Percentiles rank a stretch among this genome's conserved stretches.
phyloP scores from a whole-genome alignment of 2,329 filamentous ascomycete genomes.

The Epichloe scottii region DNA sequence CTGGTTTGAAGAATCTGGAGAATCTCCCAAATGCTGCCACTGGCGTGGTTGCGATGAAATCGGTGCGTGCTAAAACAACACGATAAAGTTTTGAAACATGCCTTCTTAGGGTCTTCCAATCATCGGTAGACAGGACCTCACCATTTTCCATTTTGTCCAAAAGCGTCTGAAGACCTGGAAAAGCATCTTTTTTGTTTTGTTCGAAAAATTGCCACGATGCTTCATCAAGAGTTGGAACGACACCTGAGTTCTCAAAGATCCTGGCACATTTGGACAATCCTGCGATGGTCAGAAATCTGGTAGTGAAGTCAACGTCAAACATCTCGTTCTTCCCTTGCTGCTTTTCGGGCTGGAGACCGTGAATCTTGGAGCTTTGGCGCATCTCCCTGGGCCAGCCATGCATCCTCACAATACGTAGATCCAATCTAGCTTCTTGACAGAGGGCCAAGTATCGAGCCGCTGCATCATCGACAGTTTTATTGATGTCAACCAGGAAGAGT shows the following conservation, averaged over 20 bases:
- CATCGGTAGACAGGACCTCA: constrained; percentile 13
- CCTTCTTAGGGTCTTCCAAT: constrained; percentile 18
- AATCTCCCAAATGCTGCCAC: constrained; percentile 28
- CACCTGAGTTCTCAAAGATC: constrained; percentile 8
- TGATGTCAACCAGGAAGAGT: constrained; percentile 34
- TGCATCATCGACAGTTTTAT: constrained; percentile 33
- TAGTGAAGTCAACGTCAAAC: constrained; percentile 19
- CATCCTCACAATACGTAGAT: constrained; percentile 25
- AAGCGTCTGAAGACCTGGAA: constrained; percentile 24
- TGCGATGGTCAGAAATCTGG: constrained; percentile 20
- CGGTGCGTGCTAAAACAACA: constrained; percentile 23
- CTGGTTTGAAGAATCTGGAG: constrained; percentile 53
- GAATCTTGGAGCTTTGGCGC: constrained; percentile 18
- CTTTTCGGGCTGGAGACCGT: constrained; percentile 5
- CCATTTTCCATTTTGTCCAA: constrained; percentile 20
- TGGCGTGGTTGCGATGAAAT: constrained; percentile 35
- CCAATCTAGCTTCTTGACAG: constrained; percentile 22
- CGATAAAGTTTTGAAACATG: constrained; percentile 25
- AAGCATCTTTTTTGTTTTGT: constrained; percentile 16
- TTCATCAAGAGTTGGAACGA: constrained; percentile 29
- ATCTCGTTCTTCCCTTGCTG: neutral
- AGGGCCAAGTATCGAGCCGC: constrained; percentile 28
- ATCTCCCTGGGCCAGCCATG: constrained; percentile 28
- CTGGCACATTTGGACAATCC: constrained; percentile 12
- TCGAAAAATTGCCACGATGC: constrained; percentile 29